These are phyloP conservation scores for Coleophoma eucalyptorum DNA, from an alignment of 2,329 filamentous ascomycete species.

Conservation along the genomic window DNA sequence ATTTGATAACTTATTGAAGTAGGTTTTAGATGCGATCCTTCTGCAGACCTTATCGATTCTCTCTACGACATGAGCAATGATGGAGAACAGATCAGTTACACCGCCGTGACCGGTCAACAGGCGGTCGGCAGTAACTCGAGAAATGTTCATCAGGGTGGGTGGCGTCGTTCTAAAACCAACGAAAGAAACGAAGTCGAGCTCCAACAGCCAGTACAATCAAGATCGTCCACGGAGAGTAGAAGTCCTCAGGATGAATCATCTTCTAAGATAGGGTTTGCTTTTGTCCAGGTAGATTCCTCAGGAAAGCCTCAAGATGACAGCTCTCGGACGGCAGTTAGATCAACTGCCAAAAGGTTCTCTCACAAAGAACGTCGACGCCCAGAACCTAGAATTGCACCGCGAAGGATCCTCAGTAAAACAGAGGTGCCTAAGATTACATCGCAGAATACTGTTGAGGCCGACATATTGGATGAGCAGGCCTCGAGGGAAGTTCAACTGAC, in stretches of 20 bases:
- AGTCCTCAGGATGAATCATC: not conserved
- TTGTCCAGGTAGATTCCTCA: not conserved
- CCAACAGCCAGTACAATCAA: not conserved
- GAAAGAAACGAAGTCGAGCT: not conserved
- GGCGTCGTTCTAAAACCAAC: no score
- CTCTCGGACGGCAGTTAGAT: not conserved
- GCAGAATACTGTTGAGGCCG: not conserved
- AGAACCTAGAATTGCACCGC: not conserved
- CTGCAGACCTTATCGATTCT: no score
- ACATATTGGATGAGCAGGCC: no score
- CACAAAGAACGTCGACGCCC: not conserved
- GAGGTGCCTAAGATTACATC: not conserved
- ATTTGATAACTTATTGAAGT: no score
- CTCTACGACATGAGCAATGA: no score
- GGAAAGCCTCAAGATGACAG: not conserved
- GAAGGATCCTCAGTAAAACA: not conserved
- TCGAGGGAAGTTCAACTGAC: no score
- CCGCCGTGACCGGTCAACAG: no score
- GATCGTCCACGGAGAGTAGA: not conserved
- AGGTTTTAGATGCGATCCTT: no score
- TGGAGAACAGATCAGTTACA: no score
- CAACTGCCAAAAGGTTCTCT: not conserved
- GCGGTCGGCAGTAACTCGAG: no score
- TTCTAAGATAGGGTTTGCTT: not conserved
- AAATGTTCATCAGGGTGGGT: no score